phyloP scores from a whole-genome alignment of 225 moss, liverwort and hornwort species.

The Pleurozium schreberi region DNA sequence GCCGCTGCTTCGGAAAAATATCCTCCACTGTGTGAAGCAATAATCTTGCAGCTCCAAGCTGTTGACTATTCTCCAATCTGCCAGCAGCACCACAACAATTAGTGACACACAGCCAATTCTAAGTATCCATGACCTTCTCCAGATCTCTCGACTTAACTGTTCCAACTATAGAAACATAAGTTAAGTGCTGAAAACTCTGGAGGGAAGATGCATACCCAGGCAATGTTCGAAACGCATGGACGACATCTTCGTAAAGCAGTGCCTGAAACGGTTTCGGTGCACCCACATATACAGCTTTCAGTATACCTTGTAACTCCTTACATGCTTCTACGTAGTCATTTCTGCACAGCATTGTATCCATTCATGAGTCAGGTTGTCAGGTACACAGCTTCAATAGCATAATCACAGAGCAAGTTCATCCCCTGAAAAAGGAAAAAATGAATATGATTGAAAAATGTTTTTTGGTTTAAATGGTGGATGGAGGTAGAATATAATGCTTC shows the following conservation, averaged over 20 bases:
- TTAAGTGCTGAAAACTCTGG: neutral
- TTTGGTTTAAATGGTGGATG: too few species aligned
- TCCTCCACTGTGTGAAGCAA: constrained; percentile 62
- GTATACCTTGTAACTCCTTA: constrained; percentile 36
- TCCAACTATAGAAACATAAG: neutral
- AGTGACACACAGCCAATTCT: neutral
- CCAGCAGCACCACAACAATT: neutral
- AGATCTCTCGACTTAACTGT: neutral
- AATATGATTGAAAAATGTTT: too few species aligned
- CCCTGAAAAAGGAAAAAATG: neutral
- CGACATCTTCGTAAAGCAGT: constrained; percentile 30
- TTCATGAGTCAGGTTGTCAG: neutral
- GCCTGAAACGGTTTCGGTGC: constrained; percentile 33
- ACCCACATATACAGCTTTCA: constrained; percentile 24
- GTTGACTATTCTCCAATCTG: constrained; percentile 75
- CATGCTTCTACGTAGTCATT: constrained; percentile 54
- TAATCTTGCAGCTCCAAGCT: constrained; percentile 52
- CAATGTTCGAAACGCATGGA: constrained; percentile 34
- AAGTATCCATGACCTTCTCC: neutral
- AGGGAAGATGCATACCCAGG: constrained; percentile 17
- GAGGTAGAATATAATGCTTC: too few species aligned
- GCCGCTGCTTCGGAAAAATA: constrained; percentile 62
- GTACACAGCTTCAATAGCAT: neutral
- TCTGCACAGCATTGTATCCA: constrained; percentile 21
- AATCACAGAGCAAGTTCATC: neutral